Evolutionary conservation across 345 rosid genomes (phyloP).

Genomic region (Eucalyptus guilfoylei): DNA sequence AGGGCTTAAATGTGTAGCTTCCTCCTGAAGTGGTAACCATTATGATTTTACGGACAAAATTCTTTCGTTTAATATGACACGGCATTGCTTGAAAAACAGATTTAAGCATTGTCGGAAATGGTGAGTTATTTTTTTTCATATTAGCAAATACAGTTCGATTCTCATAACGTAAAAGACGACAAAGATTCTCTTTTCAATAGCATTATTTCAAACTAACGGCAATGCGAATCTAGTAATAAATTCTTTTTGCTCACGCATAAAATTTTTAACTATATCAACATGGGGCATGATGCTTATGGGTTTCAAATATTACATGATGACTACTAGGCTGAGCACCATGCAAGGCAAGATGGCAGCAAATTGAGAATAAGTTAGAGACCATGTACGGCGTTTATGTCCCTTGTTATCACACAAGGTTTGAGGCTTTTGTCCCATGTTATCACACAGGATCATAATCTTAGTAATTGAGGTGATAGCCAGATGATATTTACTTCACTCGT

Average conservation of each 20-base stretch:
- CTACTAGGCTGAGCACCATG: not conserved
- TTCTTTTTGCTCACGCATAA: not conserved
- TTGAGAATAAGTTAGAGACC: not conserved
- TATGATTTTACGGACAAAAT: not conserved
- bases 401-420: not conserved
- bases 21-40: not conserved
- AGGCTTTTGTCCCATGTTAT: not conserved
- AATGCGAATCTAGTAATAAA: not conserved
- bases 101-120: not conserved
- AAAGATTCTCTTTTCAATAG: not conserved
- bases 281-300: not conserved
- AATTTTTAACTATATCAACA: not conserved
- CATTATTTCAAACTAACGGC: not conserved
- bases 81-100: not conserved
- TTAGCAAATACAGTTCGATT: not conserved
- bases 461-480: not conserved
- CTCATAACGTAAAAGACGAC: not conserved
- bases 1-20: not conserved
- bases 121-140: not conserved
- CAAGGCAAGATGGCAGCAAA: not conserved
- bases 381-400: not conserved
- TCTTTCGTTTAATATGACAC: not conserved
- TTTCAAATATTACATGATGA: not conserved
- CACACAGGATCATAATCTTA: not conserved
- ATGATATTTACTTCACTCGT: not conserved